These are phyloP conservation scores for Fraxinus platypoda DNA, from an alignment of 305 asterid species.

Conservation along the genomic window DNA sequence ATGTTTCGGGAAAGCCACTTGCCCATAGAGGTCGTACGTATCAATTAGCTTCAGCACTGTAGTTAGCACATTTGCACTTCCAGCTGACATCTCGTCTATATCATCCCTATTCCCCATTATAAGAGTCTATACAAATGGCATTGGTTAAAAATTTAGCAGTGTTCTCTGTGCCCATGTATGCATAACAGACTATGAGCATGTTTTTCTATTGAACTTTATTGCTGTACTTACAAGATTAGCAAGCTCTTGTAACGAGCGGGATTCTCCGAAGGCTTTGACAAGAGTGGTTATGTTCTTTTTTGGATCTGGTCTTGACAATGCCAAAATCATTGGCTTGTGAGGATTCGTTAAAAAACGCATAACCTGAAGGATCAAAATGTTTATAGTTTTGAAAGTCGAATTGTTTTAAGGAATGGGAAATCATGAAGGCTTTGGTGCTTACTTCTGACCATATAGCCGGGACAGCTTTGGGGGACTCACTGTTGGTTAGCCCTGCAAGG, in stretches of 20 bases:
- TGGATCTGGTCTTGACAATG: slow-evolving; percentile 89
- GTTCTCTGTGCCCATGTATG: not conserved
- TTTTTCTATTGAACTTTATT: not conserved
- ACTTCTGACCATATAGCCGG: slow-evolving; percentile 92
- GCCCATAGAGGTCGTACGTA: slow-evolving; percentile 83
- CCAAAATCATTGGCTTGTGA: slow-evolving; percentile 94
- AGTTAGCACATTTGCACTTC: slow-evolving; percentile 65
- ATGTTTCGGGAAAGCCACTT: slow-evolving; percentile 89
- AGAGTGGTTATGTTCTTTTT: slow-evolving; percentile 83
- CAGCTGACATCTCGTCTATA: slow-evolving; percentile 77
- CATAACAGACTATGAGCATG: not conserved
- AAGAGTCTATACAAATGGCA: slow-evolving; percentile 54
- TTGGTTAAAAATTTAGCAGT: not conserved
- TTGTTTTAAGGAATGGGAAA: not conserved
- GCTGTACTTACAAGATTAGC: slow-evolving; percentile 75
- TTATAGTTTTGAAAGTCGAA: not conserved
- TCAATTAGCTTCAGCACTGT: slow-evolving; percentile 77
- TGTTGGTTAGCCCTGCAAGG: slow-evolving; percentile 42
- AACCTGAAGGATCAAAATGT: slow-evolving; percentile 37
- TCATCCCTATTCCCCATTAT: slow-evolving; percentile 92
- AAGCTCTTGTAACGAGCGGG: slow-evolving; percentile 75
- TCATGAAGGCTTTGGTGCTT: slow-evolving; percentile 19
- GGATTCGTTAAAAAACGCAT: slow-evolving; percentile 88
- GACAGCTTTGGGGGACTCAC: slow-evolving; percentile 62
- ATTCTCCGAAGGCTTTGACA: slow-evolving; percentile 89